A percentile compares a stretch with the other conserved stretches of the same genome.
phyloP scores from a whole-genome alignment of 73 alveolate genomes.

The Paramecium bursaria region DNA sequence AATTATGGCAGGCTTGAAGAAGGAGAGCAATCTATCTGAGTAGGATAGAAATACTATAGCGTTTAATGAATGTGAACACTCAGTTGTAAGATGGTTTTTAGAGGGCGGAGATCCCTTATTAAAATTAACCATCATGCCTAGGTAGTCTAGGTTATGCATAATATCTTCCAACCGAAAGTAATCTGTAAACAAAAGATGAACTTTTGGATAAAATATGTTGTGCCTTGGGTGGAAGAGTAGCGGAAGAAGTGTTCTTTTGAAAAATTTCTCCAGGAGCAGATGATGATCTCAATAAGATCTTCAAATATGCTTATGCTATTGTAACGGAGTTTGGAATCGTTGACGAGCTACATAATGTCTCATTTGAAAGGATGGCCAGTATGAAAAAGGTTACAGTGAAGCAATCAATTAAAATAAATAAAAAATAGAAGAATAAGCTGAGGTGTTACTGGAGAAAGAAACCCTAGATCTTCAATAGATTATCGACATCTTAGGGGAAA shows the following conservation, averaged over 20 bases:
- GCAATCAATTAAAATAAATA: constrained; percentile 65
- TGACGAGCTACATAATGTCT: constrained; percentile 68
- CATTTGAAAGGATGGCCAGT: constrained; percentile 71
- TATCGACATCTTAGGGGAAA: constrained; percentile 78
- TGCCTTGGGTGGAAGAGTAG: constrained; percentile 82
- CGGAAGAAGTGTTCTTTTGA: constrained; percentile 79
- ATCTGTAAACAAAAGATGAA: constrained; percentile 75
- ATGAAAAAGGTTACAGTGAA: constrained; percentile 72
- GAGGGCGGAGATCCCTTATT: constrained; percentile 88
- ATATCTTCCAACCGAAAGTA: constrained; percentile 78
- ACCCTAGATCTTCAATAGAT: constrained; percentile 80
- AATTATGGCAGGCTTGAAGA: constrained; percentile 78
- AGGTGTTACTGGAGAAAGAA: constrained; percentile 77
- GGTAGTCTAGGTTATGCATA: constrained; percentile 86
- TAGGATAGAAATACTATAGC: constrained; percentile 76
- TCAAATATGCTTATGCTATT: constrained; percentile 74
- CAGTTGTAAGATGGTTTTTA: constrained; percentile 84
- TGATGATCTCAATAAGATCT: constrained; percentile 79
- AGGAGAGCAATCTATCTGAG: constrained; percentile 50
- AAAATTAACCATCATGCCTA: constrained; percentile 79
- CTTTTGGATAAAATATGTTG: constrained; percentile 77
- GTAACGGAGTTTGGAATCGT: constrained; percentile 78
- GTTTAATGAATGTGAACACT: constrained; percentile 83
- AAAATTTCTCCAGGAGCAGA: constrained; percentile 82
- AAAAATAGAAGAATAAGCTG: constrained; percentile 69